Evolutionary conservation across 192 early-diverging fungal species (phyloP), one percentile per base, ranked within the genome.

Genomic region (Backusella morwellensis): DNA sequence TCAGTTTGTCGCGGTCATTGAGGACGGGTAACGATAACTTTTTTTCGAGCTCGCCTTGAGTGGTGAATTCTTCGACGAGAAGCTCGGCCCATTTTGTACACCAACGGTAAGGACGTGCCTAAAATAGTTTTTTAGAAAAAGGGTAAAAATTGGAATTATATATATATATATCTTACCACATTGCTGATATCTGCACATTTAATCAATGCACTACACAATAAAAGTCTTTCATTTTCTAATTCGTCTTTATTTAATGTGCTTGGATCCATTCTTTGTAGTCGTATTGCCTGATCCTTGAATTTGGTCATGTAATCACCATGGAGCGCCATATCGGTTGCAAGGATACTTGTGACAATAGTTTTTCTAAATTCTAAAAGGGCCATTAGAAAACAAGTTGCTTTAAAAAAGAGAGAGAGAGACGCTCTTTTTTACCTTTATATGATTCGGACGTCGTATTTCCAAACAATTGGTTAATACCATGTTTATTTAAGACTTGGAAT

Each of bases 131-230:
- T 7, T 6, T 23, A 66, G 8, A 63, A 23, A 11, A 40, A 11
- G 38, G 38, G 9, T 8, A 40, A 35, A 17, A 32, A 2, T 32
- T 32, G 6, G 17, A 32, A 71, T 3, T 56, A 21, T 56, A 23
- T 21, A 35, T 35, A n/a, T n/a, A 9, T 44, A 14, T 44, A 23
- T 77, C 84, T 74, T 85, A 88, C 87, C 71, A 90, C 88, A 80
- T 95, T 95, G 76, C 91, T 92, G 73, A 95, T 93, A 70, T 95
- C 93, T 4, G 92, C 92, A 82, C 93, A 95, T 81, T 95, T 95
- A 82, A 95, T 90, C 8, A 95, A 84, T 14, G 88, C 90, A 35
- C 91, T 89, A 11, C 91, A 90, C 19, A 95, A 80, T 34, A 90
- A 84, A 3, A 87, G 72, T 44, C 91, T 84, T 80, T 93, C 92